A percentile compares a stretch with the other conserved stretches of the same genome.
Conservation (phyloP, 306 rosid genomes). For the Corylus americana region DNA sequence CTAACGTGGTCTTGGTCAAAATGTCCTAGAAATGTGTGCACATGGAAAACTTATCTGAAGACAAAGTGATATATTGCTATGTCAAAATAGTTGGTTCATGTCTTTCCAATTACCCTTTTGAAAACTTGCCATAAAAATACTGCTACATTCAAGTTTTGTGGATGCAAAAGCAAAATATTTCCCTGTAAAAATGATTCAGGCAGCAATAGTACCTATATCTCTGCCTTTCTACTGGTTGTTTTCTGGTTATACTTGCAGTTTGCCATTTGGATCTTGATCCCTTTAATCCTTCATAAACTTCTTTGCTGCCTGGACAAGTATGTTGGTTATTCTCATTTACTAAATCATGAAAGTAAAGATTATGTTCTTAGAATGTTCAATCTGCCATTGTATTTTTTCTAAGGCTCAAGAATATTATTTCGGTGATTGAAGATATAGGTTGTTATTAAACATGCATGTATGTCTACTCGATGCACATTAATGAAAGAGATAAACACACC, state of each 20-base stretch:
- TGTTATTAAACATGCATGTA: not conserved
- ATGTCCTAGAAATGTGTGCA: not conserved
- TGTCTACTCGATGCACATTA: not conserved
- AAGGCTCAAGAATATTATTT: not conserved
- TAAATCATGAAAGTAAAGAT: not conserved
- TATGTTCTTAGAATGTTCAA: not conserved
- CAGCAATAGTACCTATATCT: not conserved
- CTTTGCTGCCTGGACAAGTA: slow-evolving; percentile 3
- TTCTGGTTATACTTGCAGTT: not conserved
- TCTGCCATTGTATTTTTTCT: not conserved
- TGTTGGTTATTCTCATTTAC: not conserved
- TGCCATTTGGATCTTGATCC: not conserved
- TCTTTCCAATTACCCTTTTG: not conserved
- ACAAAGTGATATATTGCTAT: not conserved
- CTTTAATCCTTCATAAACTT: slow-evolving; percentile 12
- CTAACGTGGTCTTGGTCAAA: not conserved
- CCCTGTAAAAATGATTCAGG: not conserved
- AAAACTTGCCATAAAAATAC: not conserved
- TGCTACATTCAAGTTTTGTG: not conserved
- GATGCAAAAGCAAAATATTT: not conserved
- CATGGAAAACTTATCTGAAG: not conserved
- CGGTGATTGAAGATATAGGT: not conserved
- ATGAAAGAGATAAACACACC: not conserved
- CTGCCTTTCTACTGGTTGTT: not conserved
- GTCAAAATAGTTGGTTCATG: not conserved